A percentile compares a stretch with the other conserved stretches of the same genome.
phyloP scores from a whole-genome alignment of 345 rosid genomes.

The Eucalyptus fibrosa region DNA sequence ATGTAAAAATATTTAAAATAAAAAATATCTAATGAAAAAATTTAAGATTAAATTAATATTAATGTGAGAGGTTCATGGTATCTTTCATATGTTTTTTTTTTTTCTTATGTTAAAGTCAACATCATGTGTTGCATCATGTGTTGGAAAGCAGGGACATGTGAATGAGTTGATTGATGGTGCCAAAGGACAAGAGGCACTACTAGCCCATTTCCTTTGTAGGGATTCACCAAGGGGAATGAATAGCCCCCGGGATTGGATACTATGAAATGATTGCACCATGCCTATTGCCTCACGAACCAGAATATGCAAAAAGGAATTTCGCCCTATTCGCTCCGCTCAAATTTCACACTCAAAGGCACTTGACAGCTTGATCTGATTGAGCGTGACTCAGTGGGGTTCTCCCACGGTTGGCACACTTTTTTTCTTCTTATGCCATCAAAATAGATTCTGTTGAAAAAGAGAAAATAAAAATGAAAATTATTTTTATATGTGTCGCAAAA shows the following conservation, averaged over 20 bases:
- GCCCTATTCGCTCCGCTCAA: not conserved
- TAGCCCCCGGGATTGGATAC: not conserved
- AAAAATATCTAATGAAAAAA: too few species aligned
- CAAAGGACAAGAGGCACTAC: not conserved
- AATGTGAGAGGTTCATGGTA: rapidly evolving
- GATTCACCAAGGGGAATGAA: not conserved
- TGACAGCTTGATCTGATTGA: not conserved
- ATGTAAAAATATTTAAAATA: too few species aligned
- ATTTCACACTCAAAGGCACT: not conserved
- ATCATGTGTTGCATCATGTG: not conserved
- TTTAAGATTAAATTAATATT: too few species aligned
- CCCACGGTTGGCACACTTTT: not conserved
- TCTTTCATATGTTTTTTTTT: too few species aligned
- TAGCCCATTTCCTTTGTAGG: not conserved
- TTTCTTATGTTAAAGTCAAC: not conserved
- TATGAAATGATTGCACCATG: not conserved
- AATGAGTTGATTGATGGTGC: not conserved
- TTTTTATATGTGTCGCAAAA: not conserved
- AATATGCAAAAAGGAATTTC: not conserved
- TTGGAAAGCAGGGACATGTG: not conserved
- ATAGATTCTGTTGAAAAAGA: not conserved
- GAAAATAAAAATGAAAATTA: not conserved
- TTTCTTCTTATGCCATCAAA: not conserved
- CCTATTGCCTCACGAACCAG: not conserved
- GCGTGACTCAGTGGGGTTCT: not conserved